Evolutionary conservation across 1,139 yeast species (phyloP).

Genomic region (Komagataea norvegica): DNA sequence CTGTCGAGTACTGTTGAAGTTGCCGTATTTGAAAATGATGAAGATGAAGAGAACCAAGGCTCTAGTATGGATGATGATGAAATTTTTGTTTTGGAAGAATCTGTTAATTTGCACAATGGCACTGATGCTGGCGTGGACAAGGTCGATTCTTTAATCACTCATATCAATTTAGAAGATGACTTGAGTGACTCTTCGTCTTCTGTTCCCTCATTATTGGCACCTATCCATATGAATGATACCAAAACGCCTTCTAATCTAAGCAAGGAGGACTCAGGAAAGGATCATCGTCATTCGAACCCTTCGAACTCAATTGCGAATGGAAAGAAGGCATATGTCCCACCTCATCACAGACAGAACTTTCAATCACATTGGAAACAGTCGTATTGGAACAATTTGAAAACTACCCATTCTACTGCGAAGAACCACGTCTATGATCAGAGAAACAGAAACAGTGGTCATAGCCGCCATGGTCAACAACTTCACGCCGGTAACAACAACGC

Average conservation of each 20-base stretch:
- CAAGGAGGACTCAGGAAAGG: background rate
- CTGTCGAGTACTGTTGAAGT: slow-evolving; percentile 26
- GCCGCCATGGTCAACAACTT: background rate
- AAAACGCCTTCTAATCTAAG: slow-evolving; percentile 3
- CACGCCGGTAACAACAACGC: slow-evolving; percentile 8
- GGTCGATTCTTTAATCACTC: slow-evolving; percentile 9
- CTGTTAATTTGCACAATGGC: slow-evolving; percentile 23
- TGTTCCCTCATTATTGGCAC: slow-evolving; percentile 18
- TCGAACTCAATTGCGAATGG: slow-evolving; percentile 15
- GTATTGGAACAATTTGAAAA: slow-evolving; percentile 21
- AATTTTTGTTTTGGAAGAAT: slow-evolving; percentile 40
- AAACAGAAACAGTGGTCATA: background rate
- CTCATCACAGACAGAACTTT: slow-evolving; percentile 38
- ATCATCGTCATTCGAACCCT: slow-evolving; percentile 9
- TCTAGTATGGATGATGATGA: slow-evolving; percentile 28
- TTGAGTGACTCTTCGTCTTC: slow-evolving; percentile 15
- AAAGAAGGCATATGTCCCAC: slow-evolving; percentile 39
- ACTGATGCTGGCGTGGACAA: slow-evolving; percentile 17
- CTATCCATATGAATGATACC: slow-evolving; percentile 4
- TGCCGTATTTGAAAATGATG: slow-evolving; percentile 35
- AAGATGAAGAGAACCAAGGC: slow-evolving; percentile 34
- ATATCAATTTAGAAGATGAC: slow-evolving; percentile 23
- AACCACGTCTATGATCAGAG: slow-evolving; percentile 16
- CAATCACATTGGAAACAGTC: slow-evolving; percentile 13
- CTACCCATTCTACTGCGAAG: background rate